phyloP scores from a whole-genome alignment of 345 rosid genomes.

The Populus deltoides region DNA sequence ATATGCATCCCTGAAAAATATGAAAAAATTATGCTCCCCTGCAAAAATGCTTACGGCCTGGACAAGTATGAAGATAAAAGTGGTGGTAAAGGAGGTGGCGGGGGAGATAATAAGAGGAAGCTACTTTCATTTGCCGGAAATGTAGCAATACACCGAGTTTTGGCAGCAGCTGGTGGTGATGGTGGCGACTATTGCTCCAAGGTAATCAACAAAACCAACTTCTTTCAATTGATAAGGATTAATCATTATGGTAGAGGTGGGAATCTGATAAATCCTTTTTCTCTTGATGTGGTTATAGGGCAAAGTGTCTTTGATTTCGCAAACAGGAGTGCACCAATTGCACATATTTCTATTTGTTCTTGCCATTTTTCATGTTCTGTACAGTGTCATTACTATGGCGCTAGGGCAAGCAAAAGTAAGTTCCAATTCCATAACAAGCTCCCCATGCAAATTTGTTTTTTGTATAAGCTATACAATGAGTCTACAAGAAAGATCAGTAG shows the following conservation, averaged over 20 bases:
- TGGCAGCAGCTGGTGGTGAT: constrained; percentile 28
- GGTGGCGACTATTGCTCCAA: constrained; percentile 31
- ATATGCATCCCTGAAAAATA: constrained; percentile 31
- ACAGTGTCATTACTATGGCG: constrained; percentile 35
- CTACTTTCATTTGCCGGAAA: constrained; percentile 30
- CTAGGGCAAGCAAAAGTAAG: constrained; percentile 44
- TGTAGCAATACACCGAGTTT: constrained; percentile 33
- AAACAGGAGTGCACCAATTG: constrained; percentile 42
- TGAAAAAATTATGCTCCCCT: constrained; percentile 38
- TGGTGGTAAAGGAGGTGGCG: background rate
- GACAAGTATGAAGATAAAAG: background rate
- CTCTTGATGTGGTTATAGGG: constrained; percentile 22
- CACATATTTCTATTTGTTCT: constrained; percentile 49
- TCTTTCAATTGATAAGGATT: background rate
- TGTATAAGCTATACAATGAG: background rate
- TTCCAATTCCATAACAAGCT: background rate
- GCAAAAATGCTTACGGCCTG: constrained; percentile 7
- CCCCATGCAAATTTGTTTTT: background rate
- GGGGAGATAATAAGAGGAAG: constrained; percentile 25
- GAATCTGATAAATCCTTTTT: background rate
- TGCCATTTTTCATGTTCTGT: constrained; percentile 42
- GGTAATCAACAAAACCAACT: background rate
- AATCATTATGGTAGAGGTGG: too few relatives aligned
- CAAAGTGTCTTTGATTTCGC: constrained; percentile 39
- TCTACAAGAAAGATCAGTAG: too few relatives aligned